Conservation (phyloP, 2,329 filamentous ascomycete genomes). For the Aspergillus clavatus region DNA sequence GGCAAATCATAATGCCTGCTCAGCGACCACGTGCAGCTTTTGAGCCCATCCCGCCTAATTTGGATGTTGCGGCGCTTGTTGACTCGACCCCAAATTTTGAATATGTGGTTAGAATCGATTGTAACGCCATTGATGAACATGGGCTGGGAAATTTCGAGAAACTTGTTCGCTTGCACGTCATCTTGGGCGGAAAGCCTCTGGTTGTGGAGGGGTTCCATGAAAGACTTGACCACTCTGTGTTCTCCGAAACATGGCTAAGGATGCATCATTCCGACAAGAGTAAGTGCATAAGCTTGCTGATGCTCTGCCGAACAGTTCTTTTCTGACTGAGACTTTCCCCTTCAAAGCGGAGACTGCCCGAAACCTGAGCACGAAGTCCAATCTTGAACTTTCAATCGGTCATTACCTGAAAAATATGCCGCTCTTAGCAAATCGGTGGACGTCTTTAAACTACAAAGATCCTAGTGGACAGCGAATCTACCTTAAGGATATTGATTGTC, state of each 20-base stretch:
- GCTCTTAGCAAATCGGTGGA: conserved; percentile 78
- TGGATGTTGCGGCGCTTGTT: conserved; percentile 72
- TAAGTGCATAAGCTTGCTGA: conserved; percentile 37
- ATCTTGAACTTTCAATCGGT: conserved; percentile 78
- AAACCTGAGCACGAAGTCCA: conserved; percentile 66
- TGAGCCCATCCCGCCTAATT: conserved; percentile 80
- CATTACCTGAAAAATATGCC: conserved; percentile 89
- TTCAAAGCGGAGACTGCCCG: conserved; percentile 71
- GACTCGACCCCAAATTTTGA: conserved; percentile 78
- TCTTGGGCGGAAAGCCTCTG: conserved; percentile 78
- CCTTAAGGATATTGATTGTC: conserved; percentile 95
- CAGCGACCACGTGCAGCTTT: conserved; percentile 81
- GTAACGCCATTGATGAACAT: conserved; percentile 70
- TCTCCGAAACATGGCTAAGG: conserved; percentile 75
- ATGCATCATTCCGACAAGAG: conserved; percentile 73
- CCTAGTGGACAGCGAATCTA: conserved; percentile 81
- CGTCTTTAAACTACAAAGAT: conserved; percentile 68
- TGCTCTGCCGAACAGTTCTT: background rate
- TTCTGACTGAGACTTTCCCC: conserved; percentile 12
- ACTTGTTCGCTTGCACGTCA: conserved; percentile 75
- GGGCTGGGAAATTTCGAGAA: conserved; percentile 79
- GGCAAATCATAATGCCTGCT: conserved; percentile 62
- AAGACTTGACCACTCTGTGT: conserved; percentile 69
- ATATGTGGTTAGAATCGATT: conserved; percentile 76
- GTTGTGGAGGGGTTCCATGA: conserved; percentile 86